Base-by-base conservation (phyloP, 2,329 filamentous ascomycete genomes). In the Phyllosticta citribraziliensis region DNA sequence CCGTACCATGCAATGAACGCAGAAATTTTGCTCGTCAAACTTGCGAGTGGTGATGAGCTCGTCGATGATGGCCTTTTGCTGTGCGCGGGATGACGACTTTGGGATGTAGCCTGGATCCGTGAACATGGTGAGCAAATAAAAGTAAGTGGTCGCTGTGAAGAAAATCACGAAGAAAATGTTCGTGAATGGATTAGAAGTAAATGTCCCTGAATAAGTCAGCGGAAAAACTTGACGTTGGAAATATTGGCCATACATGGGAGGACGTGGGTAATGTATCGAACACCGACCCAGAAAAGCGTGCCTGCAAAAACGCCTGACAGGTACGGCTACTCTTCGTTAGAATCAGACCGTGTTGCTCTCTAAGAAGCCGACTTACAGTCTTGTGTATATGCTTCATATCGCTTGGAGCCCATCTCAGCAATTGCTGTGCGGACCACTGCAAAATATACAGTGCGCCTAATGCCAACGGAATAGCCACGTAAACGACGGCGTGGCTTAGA, bases 21-120 rank as follows among this genome's bases (percentile, higher is more conserved):
- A 99, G 70, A 97, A 99, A 72, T 96, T 93, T 64, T 87, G 80
- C 71, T 97, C 93, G 70, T 99, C 92, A 72, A 93, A 99, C 69
- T 91, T 94, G 85, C 91, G 94, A 66, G 86, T 73, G 62, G 84
- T 82, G 64, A 99, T 82, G 8, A 99, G 82, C 66, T 96, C 89
- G 65, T 95, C 88, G 67, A 99, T 96, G 62, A 88, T 86, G 51
- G 87, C 86, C 73, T 93, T 91, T 73, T 97, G 93, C 72, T 96
- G 89, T 25, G 89, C 91, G 61, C 95, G 88, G 66, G 92, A 93
- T 61, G 88, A 87, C 68, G 92, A 83, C 74, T 96, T 97, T 47
- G 94, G 93, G 27, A 99, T 89, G 70, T 88, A 97, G 17, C 94
- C 94, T 0, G 94, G 94, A 71, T 99, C 93, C 67, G 88, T 86